Percentiles rank a stretch among this genome's conserved stretches.
Evolutionary conservation across 768 basidiomycete genomes (phyloP).

Genomic region (Pisolithus microcarpus): DNA sequence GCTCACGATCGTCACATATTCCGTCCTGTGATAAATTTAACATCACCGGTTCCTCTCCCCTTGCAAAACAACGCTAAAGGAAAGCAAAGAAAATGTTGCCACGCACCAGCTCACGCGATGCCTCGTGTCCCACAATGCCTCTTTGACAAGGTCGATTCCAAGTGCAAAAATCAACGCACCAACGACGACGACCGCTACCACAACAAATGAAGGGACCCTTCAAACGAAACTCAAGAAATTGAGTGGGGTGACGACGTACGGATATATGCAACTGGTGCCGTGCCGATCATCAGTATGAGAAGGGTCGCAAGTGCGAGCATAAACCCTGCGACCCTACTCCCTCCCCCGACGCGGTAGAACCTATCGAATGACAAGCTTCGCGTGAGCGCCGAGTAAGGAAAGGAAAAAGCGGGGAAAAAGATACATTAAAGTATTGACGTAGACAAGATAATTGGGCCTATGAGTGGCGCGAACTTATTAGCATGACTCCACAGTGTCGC

Average conservation of each 20-base stretch:
- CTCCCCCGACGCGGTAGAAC: slow-evolving; percentile 92
- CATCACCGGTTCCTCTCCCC: too few species aligned
- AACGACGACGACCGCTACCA: slow-evolving; percentile 81
- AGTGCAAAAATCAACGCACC: slow-evolving; percentile 89
- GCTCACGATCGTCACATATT: slow-evolving; percentile 77
- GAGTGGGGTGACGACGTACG: slow-evolving; percentile 45
- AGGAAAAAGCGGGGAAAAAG: slow-evolving; percentile 16
- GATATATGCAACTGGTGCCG: slow-evolving; percentile 84
- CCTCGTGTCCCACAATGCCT: slow-evolving; percentile 94
- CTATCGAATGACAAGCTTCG: slow-evolving; percentile 21
- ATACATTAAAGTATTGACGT: slow-evolving; percentile 78
- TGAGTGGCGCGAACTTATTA: background rate
- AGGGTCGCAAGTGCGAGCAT: slow-evolving; percentile 73
- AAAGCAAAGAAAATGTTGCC: too few species aligned
- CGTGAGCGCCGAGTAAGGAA: background rate
- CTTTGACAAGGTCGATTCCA: slow-evolving; percentile 90
- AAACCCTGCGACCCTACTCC: slow-evolving; percentile 75
- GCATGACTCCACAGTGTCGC: too few species aligned
- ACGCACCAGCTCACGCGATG: slow-evolving; percentile 72
- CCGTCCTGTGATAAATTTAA: slow-evolving; percentile 37
- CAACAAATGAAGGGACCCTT: background rate
- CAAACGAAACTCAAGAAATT: background rate
- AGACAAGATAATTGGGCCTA: slow-evolving; percentile 81
- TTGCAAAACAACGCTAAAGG: too few species aligned
- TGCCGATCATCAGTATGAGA: slow-evolving; percentile 71